Conservation (phyloP, 345 rosid species). For the rapeseed (Brassica napus) region DNA sequence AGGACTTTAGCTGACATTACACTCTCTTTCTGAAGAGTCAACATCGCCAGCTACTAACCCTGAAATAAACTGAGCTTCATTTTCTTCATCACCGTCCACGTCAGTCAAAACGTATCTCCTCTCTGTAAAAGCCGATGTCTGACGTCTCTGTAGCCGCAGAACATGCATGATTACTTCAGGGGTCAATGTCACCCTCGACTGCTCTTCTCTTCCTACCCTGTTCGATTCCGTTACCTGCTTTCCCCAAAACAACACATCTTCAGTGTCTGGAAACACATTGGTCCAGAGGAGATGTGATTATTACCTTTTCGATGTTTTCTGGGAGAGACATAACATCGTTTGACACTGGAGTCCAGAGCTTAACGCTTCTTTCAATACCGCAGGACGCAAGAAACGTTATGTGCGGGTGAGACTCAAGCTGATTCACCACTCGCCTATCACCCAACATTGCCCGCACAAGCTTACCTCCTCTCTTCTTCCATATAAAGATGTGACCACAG, state of each 20-base stretch:
- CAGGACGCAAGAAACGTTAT: constrained; percentile 55
- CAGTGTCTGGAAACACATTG: constrained; percentile 1
- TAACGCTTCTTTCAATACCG: constrained; percentile 58
- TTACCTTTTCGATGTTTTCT: constrained; percentile 50
- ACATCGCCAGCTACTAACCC: constrained; percentile 18
- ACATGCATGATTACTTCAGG: constrained; percentile 73
- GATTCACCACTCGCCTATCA: constrained; percentile 59
- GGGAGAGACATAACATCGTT: constrained; percentile 44
- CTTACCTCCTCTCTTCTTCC: constrained; percentile 60
- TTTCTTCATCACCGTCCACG: constrained; percentile 45
- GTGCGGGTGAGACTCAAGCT: constrained; percentile 57
- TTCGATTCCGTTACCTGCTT: constrained; percentile 66
- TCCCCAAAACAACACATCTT: constrained; percentile 7
- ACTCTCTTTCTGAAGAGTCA: constrained; percentile 33
- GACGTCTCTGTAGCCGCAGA: constrained; percentile 65
- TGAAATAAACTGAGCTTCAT: constrained; percentile 36
- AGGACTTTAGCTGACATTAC: constrained; percentile 35
- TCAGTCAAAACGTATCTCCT: constrained; percentile 50
- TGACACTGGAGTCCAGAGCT: constrained; percentile 56
- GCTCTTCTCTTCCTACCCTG: constrained; percentile 53
- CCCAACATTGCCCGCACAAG: constrained; percentile 58
- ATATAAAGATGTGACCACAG: constrained; percentile 64
- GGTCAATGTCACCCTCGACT: constrained; percentile 48
- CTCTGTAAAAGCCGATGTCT: constrained; percentile 48
- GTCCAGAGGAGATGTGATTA: not conserved